A percentile compares a stretch with the other conserved stretches of the same genome.
Conservation (phyloP, 257 asterid species). For the Marsdenia floribunda region DNA sequence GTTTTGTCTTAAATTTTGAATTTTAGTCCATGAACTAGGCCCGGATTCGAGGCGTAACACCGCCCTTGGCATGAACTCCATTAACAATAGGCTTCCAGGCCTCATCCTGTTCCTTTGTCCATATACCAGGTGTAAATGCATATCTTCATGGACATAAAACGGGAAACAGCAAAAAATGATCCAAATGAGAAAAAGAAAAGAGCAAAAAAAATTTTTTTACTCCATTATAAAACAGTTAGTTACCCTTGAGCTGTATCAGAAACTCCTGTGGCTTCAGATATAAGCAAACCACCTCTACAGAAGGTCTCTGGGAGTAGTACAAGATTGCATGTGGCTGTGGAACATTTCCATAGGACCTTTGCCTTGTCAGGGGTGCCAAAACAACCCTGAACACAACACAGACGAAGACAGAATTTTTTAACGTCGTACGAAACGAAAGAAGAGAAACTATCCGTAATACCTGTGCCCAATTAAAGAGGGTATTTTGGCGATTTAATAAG, state of each 20-base stretch:
- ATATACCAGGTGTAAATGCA: slow-evolving; percentile 18
- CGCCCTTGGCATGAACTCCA: slow-evolving; percentile 31
- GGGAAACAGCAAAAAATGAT: background rate
- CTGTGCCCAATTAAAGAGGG: no score
- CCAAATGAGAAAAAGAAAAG: background rate
- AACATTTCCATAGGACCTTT: slow-evolving; percentile 44
- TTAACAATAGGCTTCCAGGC: slow-evolving; percentile 30
- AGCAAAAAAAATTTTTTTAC: background rate
- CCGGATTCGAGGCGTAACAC: background rate
- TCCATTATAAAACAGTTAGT: background rate
- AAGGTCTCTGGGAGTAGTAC: slow-evolving; percentile 62
- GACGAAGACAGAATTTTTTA: background rate
- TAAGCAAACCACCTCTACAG: slow-evolving; percentile 36
- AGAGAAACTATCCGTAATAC: no score
- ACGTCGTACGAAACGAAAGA: no score
- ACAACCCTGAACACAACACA: slow-evolving; percentile 36
- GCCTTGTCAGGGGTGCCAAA: slow-evolving; percentile 66
- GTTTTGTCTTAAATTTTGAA: no score
- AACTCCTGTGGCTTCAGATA: slow-evolving; percentile 25
- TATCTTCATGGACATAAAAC: background rate
- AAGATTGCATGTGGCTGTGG: slow-evolving; percentile 67
- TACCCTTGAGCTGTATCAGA: slow-evolving; percentile 41
- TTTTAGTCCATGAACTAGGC: no score
- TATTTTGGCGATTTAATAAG: no score
- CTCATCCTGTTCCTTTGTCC: slow-evolving; percentile 27